Evolutionary conservation across 2,329 filamentous ascomycete genomes (phyloP).

Genomic region (Sordariomycetes sp.): DNA sequence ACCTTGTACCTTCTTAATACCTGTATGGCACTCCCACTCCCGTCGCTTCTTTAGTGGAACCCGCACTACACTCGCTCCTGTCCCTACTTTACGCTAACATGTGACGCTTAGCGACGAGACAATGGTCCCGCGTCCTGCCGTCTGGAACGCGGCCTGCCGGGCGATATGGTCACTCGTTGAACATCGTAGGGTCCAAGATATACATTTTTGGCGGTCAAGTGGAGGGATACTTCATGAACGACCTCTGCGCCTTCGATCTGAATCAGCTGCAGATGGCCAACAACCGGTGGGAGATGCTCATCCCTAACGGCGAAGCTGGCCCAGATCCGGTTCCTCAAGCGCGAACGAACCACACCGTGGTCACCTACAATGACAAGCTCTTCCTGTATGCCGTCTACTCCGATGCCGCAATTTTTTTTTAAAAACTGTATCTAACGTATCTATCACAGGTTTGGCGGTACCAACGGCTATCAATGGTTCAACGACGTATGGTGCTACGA

Average conservation of each 20-base stretch:
- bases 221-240: constrained; percentile 96
- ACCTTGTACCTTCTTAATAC: constrained; percentile 95
- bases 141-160: constrained; percentile 76
- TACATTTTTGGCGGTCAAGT: constrained; percentile 97
- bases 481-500: constrained; percentile 99
- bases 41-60: background rate
- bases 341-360: constrained; percentile 85
- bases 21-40: constrained; percentile 46
- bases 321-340: constrained; percentile 56
- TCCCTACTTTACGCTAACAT: constrained; percentile 2
- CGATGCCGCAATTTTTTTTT: background rate
- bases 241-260: constrained; percentile 85
- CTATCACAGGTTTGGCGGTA: constrained; percentile 71
- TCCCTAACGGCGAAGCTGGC: constrained; percentile 37
- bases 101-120: constrained; percentile 61
- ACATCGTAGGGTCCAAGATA: constrained; percentile 92
- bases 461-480: constrained; percentile 93
- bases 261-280: constrained; percentile 85
- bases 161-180: constrained; percentile 90
- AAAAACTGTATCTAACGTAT: background rate
- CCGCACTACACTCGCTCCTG: background rate
- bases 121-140: constrained; percentile 92
- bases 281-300: constrained; percentile 91
- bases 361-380: constrained; percentile 86
- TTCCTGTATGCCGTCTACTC: constrained; percentile 56